Evolutionary conservation across 2,329 filamentous ascomycete genomes (phyloP), one percentile per base, ranked within the genome.

Genomic region (Grosmannia huntii): DNA sequence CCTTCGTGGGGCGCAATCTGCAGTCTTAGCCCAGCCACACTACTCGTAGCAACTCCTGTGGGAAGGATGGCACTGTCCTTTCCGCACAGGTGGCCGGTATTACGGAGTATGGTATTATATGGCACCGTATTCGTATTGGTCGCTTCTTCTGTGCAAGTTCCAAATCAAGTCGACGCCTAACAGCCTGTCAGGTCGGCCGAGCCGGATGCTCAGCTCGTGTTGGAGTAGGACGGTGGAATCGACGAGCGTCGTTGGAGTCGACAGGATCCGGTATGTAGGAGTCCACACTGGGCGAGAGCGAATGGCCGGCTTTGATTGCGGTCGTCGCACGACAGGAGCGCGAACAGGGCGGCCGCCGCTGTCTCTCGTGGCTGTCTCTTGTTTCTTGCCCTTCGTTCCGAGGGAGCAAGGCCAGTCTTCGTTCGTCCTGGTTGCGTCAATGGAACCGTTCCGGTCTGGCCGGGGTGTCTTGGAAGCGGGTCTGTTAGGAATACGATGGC

Each of bases 1-100:
- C 57, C 50, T 54, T 55, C 53, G 53, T 48, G 53, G 53, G 53
- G 53, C 53, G 53, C 36, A 55, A 55, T 55, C 36, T 53, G 56
- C 36, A 57, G 44, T 27, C n/a, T 27, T 5, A 11, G 10, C 14
- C 52, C 57, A 58, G 57, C 57, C 57, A 58, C 57, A 14, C 21
- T 38, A 12, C 21, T n/a, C 36, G 31, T 48, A 28, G 23, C 12
- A 51, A 21, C 51, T 48, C 12, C 48, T 27, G 25, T 9, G 23
- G 48, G 10, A 27, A 12, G 23, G 48, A 28, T 27, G 25, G 48
- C 48, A 28, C 21, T 19, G 48, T 50, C 41, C 41, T 19, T 19
- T 19, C 7, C 41, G 41, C 41, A 38, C 36, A 38, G 16, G 10
- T 36, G 33, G 33, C 10, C 33, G 33, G 10, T 38, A 16, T 38